Percentiles rank a stretch among this genome's conserved stretches.
These are phyloP conservation scores for Lentinula boryana DNA, from an alignment of 768 basidiomycete genomes.

Conservation along the genomic window DNA sequence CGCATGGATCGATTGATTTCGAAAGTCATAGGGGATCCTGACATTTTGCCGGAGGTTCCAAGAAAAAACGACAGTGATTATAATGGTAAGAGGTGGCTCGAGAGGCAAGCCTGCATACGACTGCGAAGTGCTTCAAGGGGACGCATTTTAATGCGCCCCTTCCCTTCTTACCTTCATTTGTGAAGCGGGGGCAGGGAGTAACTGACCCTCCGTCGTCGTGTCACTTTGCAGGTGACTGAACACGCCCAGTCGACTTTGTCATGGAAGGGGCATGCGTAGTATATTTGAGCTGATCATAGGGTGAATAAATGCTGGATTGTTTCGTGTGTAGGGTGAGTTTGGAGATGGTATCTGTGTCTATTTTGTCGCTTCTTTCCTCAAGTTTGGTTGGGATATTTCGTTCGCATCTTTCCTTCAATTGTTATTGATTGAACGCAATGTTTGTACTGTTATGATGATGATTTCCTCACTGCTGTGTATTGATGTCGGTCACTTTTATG, in stretches of 20 bases:
- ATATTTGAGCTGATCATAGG: background rate
- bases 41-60: background rate
- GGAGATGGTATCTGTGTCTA: background rate
- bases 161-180: background rate
- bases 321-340: background rate
- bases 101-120: background rate
- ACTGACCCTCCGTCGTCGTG: background rate
- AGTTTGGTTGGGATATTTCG: background rate
- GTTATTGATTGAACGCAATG: too few relatives aligned
- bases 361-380: background rate
- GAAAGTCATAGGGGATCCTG: background rate
- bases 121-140: background rate
- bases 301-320: background rate
- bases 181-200: background rate
- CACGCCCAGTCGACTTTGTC: background rate
- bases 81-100: background rate
- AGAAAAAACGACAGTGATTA: constrained; percentile 7
- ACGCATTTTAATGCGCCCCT: background rate
- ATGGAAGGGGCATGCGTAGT: background rate
- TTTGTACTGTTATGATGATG: background rate
- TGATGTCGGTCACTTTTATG: background rate
- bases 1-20: background rate
- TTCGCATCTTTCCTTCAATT: too few relatives aligned
- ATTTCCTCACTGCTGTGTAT: background rate
- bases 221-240: background rate